Conservation (phyloP, 2,329 filamentous ascomycete species). For the Simplicillium sp. region DNA sequence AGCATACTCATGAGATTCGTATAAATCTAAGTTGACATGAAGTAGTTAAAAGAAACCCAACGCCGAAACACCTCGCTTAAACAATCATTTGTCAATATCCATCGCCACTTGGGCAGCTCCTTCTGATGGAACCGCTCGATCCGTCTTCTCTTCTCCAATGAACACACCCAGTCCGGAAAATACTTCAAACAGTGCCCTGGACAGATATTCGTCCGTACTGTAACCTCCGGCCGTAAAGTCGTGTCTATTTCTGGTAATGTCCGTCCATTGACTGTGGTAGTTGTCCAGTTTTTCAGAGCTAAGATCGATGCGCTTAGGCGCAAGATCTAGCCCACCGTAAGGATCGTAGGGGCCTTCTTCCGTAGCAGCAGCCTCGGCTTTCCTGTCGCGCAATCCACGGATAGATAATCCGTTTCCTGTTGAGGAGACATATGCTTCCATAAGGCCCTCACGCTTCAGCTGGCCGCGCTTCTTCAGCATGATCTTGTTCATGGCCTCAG, state of each 20-base stretch:
- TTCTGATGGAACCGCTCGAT: slow-evolving; percentile 22
- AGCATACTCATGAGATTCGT: no score
- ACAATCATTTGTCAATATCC: slow-evolving; percentile 33
- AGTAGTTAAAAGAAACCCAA: slow-evolving; percentile 2
- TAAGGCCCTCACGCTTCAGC: slow-evolving; percentile 18
- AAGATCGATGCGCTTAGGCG: slow-evolving; percentile 60
- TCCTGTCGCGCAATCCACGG: slow-evolving; percentile 66
- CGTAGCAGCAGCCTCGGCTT: slow-evolving; percentile 21
- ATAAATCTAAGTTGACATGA: not conserved
- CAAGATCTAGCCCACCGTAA: slow-evolving; percentile 66
- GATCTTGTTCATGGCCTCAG: slow-evolving; percentile 48
- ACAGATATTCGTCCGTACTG: slow-evolving; percentile 71
- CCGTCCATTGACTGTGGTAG: slow-evolving; percentile 70
- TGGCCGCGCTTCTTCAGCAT: slow-evolving; percentile 67
- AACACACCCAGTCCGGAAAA: slow-evolving; percentile 86
- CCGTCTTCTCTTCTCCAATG: slow-evolving; percentile 63
- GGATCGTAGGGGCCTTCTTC: slow-evolving; percentile 77
- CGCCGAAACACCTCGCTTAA: slow-evolving; percentile 1
- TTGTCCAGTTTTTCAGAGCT: slow-evolving; percentile 35
- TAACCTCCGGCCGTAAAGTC: slow-evolving; percentile 73
- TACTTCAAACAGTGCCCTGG: slow-evolving; percentile 74
- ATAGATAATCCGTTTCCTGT: slow-evolving; percentile 46
- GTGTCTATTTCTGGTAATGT: slow-evolving; percentile 54
- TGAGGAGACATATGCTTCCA: slow-evolving; percentile 22
- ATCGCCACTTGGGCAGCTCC: slow-evolving; percentile 30